phyloP scores from a whole-genome alignment of 768 basidiomycete genomes.

The Sporobolomyces phaffii region DNA sequence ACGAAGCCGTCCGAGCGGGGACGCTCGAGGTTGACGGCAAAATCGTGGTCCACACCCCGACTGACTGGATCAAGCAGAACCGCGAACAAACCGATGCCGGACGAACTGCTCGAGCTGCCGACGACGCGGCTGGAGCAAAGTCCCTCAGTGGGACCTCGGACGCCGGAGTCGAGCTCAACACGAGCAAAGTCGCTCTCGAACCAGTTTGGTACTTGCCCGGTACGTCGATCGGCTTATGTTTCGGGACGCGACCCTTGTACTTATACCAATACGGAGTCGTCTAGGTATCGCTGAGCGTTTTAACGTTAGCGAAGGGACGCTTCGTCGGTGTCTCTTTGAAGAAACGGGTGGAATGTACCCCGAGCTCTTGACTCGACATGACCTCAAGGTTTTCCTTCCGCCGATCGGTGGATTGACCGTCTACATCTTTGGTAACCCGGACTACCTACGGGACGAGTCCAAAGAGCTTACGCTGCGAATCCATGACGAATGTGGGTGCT shows the following conservation, averaged over 20 bases:
- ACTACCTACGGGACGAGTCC: constrained; percentile 63
- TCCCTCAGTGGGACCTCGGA: constrained; percentile 39
- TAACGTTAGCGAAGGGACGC: constrained; percentile 63
- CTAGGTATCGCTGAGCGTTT: constrained; percentile 74
- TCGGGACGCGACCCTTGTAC: too few relatives aligned
- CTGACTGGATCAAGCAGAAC: constrained; percentile 47
- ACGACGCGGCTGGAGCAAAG: constrained; percentile 41
- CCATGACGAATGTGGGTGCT: constrained; percentile 71
- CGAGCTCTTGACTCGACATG: constrained; percentile 80
- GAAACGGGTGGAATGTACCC: constrained; percentile 78
- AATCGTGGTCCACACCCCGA: constrained; percentile 65
- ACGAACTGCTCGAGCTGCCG: constrained; percentile 55
- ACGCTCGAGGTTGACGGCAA: constrained; percentile 72
- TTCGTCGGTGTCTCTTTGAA: constrained; percentile 88
- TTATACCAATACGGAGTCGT: not conserved
- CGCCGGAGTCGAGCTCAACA: constrained; percentile 76
- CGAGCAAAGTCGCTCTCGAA: constrained; percentile 91
- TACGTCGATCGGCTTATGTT: not conserved
- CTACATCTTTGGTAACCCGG: constrained; percentile 82
- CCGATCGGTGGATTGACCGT: constrained; percentile 87
- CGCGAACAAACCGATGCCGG: constrained; percentile 53
- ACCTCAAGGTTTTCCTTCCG: constrained; percentile 91
- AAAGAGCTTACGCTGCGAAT: constrained; percentile 81
- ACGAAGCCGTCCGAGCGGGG: constrained; percentile 69
- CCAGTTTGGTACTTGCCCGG: constrained; percentile 95